A percentile compares a stretch with the other conserved stretches of the same genome.
Evolutionary conservation across 208 protist species (phyloP).

Genomic region (Trypanosoma grayi): DNA sequence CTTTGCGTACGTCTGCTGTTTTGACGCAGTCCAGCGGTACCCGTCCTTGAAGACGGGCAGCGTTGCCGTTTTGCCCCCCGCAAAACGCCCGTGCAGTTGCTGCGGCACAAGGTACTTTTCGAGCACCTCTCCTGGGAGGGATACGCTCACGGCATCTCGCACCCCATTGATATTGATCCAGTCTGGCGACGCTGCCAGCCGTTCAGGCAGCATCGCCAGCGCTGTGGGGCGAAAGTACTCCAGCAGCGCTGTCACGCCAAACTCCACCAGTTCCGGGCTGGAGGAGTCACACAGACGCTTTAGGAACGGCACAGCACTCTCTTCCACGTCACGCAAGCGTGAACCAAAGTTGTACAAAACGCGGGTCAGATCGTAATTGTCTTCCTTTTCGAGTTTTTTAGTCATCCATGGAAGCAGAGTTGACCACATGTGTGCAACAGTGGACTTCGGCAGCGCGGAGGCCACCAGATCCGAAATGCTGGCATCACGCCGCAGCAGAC

Average conservation of each 20-base stretch:
- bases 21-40: slow-evolving; percentile 7
- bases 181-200: neutral
- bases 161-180: slow-evolving; percentile 4
- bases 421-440: slow-evolving; percentile 2
- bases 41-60: slow-evolving; percentile 6
- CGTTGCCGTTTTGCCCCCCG: neutral
- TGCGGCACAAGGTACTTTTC: slow-evolving; percentile 6
- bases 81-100: neutral
- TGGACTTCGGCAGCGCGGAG: neutral
- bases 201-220: slow-evolving; percentile 6
- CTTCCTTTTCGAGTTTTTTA: neutral
- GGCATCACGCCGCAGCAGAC: neutral
- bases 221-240: slow-evolving; percentile 10
- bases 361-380: neutral
- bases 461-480: neutral
- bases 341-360: slow-evolving; percentile 2
- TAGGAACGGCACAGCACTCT: neutral
- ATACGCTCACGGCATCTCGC: neutral
- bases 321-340: slow-evolving; percentile 1
- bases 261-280: neutral
- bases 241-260: slow-evolving; percentile 7
- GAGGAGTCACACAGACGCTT: neutral
- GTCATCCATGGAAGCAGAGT: slow-evolving; percentile 4
- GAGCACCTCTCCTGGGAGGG: slow-evolving; percentile 11
- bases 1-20: slow-evolving; percentile 21